These are phyloP conservation scores for Gnaphalium uliginosum DNA, from an alignment of 129 eudicot genomes.

Conservation along the genomic window DNA sequence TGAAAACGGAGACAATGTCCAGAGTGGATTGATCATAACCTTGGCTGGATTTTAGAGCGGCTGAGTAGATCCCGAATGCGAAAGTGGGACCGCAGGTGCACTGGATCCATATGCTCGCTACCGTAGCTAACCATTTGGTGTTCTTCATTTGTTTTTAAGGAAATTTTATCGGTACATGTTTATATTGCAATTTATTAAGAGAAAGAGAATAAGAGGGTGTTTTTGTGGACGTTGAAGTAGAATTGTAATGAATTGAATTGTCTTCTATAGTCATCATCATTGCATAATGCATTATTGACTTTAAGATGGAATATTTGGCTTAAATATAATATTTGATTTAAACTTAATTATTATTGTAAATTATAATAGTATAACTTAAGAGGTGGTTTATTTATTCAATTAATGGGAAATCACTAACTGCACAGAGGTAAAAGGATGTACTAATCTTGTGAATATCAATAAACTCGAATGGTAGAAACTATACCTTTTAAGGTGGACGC, in stretches of 20 bases:
- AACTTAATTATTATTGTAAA: too few species aligned
- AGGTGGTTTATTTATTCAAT: too few species aligned
- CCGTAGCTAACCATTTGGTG: conserved; percentile 71
- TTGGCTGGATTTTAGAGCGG: conserved; percentile 78
- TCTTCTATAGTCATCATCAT: not conserved
- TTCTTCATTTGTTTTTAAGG: conserved; percentile 27
- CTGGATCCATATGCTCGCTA: conserved; percentile 93
- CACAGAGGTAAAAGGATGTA: too few species aligned
- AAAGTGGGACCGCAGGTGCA: conserved; percentile 82
- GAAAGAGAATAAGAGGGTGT: not conserved
- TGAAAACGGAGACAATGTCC: conserved; percentile 88
- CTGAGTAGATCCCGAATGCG: conserved; percentile 87
- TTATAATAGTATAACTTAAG: too few species aligned
- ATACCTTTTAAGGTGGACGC: too few species aligned
- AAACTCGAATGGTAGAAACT: too few species aligned
- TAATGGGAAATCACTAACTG: too few species aligned
- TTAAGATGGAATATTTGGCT: not conserved
- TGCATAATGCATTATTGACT: not conserved
- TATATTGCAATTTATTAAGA: too few species aligned
- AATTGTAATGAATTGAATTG: too few species aligned
- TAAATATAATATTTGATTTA: too few species aligned
- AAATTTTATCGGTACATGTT: too few species aligned
- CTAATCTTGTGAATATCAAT: too few species aligned
- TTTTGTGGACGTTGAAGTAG: not conserved
- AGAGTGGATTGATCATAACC: conserved; percentile 78